Conservation (phyloP, 768 basidiomycete species). For the Calocybe indica region DNA sequence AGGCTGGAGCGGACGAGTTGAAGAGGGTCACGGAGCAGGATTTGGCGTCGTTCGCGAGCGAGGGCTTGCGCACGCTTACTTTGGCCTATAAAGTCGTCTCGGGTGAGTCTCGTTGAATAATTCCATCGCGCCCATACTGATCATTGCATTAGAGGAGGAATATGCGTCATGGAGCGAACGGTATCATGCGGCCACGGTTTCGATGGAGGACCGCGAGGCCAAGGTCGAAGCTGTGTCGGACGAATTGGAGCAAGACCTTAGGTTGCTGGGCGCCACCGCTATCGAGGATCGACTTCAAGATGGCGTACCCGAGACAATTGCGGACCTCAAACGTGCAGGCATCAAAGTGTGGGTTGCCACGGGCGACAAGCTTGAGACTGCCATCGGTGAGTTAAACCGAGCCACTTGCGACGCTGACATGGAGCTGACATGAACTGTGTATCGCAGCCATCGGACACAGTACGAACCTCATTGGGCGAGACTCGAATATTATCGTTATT, state of each 20-base stretch:
- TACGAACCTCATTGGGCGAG: slow-evolving; percentile 83
- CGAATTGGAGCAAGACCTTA: slow-evolving; percentile 76
- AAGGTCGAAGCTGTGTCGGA: slow-evolving; percentile 73
- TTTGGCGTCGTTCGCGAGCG: slow-evolving; percentile 80
- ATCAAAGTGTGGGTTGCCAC: slow-evolving; percentile 99
- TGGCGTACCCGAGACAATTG: slow-evolving; percentile 95
- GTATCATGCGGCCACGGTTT: slow-evolving; percentile 75
- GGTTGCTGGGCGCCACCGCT: slow-evolving; percentile 89
- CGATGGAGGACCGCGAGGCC: slow-evolving; percentile 75
- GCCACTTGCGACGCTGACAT: background rate
- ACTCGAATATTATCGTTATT: slow-evolving; percentile 92
- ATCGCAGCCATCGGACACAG: slow-evolving; percentile 87
- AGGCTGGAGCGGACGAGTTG: slow-evolving; percentile 54
- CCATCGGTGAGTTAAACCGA: slow-evolving; percentile 55
- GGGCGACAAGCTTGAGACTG: slow-evolving; percentile 98
- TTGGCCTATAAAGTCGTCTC: slow-evolving; percentile 81
- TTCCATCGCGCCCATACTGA: background rate
- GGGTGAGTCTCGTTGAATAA: slow-evolving; percentile 34
- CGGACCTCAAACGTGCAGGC: slow-evolving; percentile 90
- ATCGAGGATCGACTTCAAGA: slow-evolving; percentile 98
- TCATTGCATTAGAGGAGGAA: slow-evolving; percentile 48
- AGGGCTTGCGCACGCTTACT: slow-evolving; percentile 85
- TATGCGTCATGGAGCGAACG: slow-evolving; percentile 76
- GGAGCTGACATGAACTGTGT: background rate
- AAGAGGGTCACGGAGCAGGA: slow-evolving; percentile 75